Percentiles rank a stretch among this genome's conserved stretches.
Conservation (phyloP, 164 flowering plant genomes). For the Warburgia ugandensis region DNA sequence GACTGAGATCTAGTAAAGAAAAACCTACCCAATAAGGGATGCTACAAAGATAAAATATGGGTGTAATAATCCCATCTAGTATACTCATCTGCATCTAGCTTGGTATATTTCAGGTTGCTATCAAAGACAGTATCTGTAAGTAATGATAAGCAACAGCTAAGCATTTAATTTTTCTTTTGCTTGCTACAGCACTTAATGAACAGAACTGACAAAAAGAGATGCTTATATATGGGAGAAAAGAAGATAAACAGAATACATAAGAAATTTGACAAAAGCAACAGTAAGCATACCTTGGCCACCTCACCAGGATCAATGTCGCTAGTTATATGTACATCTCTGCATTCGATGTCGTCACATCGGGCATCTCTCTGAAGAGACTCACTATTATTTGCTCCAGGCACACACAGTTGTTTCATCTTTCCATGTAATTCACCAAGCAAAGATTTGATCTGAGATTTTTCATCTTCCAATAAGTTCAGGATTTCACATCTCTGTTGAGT, state of each 20-base stretch:
- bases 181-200: no score
- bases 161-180: no score
- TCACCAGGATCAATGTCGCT: slow-evolving; percentile 22
- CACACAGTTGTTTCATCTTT: slow-evolving; percentile 27
- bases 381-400: slow-evolving; percentile 9
- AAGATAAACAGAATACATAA: neutral
- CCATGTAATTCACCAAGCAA: slow-evolving; percentile 28
- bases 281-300: slow-evolving; percentile 34
- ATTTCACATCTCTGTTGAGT: slow-evolving; percentile 39
- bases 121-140: no score
- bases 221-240: neutral
- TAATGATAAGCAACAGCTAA: no score
- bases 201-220: no score
- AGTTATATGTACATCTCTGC: slow-evolving; percentile 60
- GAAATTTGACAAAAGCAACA: neutral
- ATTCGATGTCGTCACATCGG: slow-evolving; percentile 36
- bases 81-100: no score
- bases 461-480: slow-evolving; percentile 46
- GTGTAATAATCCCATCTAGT: no score
- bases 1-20: no score
- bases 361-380: slow-evolving; percentile 23
- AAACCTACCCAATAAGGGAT: no score
- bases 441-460: slow-evolving; percentile 34
- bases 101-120: no score
- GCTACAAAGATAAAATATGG: no score